Conservation (phyloP, 2,329 filamentous ascomycete species). For the Monilinia polystroma region DNA sequence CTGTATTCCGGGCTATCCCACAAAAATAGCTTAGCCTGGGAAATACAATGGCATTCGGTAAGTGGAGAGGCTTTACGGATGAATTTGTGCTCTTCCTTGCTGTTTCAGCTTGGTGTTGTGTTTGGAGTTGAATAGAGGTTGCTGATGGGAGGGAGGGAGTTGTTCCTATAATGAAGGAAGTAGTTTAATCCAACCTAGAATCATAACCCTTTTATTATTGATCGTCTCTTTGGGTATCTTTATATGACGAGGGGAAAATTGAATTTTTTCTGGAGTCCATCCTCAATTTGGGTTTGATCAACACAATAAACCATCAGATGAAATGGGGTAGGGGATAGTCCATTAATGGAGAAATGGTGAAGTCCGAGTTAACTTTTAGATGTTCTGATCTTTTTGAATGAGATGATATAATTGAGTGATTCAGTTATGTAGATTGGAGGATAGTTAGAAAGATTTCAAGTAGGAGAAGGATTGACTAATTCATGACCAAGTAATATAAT, state of each 20-base stretch:
- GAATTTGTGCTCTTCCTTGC: conserved; percentile 8
- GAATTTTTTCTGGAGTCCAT: no score
- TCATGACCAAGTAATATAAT: no score
- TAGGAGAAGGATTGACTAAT: no score
- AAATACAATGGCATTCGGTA: not conserved
- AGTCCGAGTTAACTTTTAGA: not conserved
- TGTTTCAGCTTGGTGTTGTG: conserved; percentile 11
- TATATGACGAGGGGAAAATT: not conserved
- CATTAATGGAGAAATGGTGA: not conserved
- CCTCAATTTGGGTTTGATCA: not conserved
- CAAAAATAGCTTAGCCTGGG: conserved; percentile 6
- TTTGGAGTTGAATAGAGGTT: not conserved
- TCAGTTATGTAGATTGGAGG: no score
- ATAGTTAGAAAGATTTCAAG: no score
- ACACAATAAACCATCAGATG: not conserved
- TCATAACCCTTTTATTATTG: not conserved
- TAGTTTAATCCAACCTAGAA: conserved; percentile 8
- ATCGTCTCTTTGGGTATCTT: not conserved
- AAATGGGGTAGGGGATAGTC: not conserved
- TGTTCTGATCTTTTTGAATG: no score
- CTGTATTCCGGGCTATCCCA: conserved; percentile 11
- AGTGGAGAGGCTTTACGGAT: conserved; percentile 2
- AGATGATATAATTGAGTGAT: no score
- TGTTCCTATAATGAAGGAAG: not conserved
- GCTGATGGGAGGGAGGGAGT: not conserved